phyloP scores from a whole-genome alignment of 2,329 filamentous ascomycete genomes.

The Decorospora gaudefroyi region DNA sequence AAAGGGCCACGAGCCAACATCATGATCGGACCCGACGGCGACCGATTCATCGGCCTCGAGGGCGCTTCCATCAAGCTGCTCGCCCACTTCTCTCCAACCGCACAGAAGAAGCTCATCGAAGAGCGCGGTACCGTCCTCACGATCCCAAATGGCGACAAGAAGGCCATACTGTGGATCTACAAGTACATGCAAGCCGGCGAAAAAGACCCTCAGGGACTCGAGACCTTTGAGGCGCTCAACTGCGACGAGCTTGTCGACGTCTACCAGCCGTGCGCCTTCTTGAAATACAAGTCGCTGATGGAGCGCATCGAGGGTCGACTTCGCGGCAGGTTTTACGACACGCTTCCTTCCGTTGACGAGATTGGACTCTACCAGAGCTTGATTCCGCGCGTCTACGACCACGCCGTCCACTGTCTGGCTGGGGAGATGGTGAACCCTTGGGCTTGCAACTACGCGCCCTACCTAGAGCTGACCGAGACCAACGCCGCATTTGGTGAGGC shows the following conservation, averaged over 20 bases:
- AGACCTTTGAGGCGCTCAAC: conserved; percentile 17
- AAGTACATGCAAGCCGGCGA: conserved; percentile 30
- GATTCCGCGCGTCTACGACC: conserved; percentile 14
- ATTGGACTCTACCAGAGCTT: conserved; percentile 11
- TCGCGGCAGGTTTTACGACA: conserved; percentile 4
- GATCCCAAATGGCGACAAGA: conserved; percentile 23
- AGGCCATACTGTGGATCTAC: conserved; percentile 29
- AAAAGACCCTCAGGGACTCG: conserved; percentile 5
- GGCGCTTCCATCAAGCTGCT: conserved; percentile 21
- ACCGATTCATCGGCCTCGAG: conserved; percentile 29
- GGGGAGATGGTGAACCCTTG: conserved; percentile 16
- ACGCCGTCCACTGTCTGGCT: conserved; percentile 6
- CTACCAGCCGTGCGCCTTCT: conserved; percentile 21
- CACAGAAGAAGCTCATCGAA: conserved; percentile 19
- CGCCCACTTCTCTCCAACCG: conserved; percentile 21
- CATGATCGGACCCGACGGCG: conserved; percentile 15
- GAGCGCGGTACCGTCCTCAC: conserved; percentile 6
- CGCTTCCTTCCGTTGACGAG: conserved; percentile 14
- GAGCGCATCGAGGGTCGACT: conserved; percentile 15
- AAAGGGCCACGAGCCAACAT: conserved; percentile 23
- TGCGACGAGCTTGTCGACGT: conserved; percentile 19
- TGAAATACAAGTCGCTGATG: conserved; percentile 20
- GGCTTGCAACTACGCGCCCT: conserved; percentile 18
- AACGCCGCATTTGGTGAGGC: conserved; percentile 9
- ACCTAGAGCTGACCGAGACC: conserved; percentile 7